Evolutionary conservation across 169 alveolate genomes (phyloP), one percentile per base, ranked within the genome.

Genomic region (Plasmodium gonderi): DNA sequence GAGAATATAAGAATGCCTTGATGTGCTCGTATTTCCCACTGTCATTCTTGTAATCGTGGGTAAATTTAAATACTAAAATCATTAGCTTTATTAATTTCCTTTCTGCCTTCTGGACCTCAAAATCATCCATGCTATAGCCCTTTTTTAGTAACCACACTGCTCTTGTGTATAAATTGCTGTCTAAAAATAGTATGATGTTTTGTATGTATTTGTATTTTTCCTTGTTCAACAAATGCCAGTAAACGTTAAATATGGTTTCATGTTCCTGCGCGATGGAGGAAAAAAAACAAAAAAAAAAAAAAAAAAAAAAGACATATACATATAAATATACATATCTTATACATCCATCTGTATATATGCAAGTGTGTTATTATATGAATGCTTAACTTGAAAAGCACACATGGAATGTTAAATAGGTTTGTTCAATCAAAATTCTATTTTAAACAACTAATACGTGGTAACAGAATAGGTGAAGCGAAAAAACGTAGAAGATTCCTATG

Each of bases 141-240:
- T 69, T 82, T 69, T 82, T 82, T 82, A 82, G 64, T 69, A 82
- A 47, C 91, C 91, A 82, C 40, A 54, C 91, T 33, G 91, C 91
- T 68, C 91, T 68, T 14, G 91, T 82, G n/a, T 82, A 82, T 69
- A 82, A 82, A 82, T 69, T 82, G 76, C 76, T 82, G 31, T 82
- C 91, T 40, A 82, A 75, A 75, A 82, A 82, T 29, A 82, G 76
- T 47, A 82, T 82, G 12, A 82, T 82, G 23, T 82, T 69, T 69
- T 82, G 91, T 82, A 82, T 82, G 49, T 82, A 82, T n/a, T 82
- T 72, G 40, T 82, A 82, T 40, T 82, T 82, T 82, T 82, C 91
- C 23, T 49, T 82, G 64, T 82, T 82, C 23, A 82, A 44, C 47
- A 82, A 40, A 42, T 82, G 91, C 91, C 91, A 82, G 51, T 82